Percentiles rank a stretch among this genome's conserved stretches.
Evolutionary conservation across 257 asterid species (phyloP).

Genomic region (Knoxia roxburghii): DNA sequence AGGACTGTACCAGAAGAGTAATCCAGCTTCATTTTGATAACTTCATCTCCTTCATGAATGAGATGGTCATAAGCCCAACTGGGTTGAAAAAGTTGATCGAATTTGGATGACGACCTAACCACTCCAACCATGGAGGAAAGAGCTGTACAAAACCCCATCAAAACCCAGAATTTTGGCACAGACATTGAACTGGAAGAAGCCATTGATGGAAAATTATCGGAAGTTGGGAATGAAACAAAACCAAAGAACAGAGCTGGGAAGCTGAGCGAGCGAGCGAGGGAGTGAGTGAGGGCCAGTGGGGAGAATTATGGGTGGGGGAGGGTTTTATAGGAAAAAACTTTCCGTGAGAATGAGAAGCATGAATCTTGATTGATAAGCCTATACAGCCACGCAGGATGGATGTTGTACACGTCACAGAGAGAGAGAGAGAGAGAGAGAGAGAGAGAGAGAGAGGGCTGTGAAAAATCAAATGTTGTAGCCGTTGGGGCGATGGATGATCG

Average conservation of each 20-base stretch:
- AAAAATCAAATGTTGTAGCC: constrained; percentile 32
- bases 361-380: too few relatives aligned
- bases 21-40: constrained; percentile 69
- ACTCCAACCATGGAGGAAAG: constrained; percentile 19
- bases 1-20: constrained; percentile 50
- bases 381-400: constrained; percentile 30
- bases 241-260: not conserved
- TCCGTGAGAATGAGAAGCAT: constrained; percentile 18
- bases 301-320: constrained; percentile 23
- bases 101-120: constrained; percentile 34
- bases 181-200: not conserved
- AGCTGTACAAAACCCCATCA: constrained; percentile 3
- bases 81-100: constrained; percentile 62
- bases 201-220: constrained; percentile 17
- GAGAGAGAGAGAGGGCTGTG: constrained; percentile 5
- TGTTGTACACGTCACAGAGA: constrained; percentile 14
- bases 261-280: not conserved
- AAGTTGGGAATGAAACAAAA: not conserved
- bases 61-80: constrained; percentile 74
- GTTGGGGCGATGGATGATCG: constrained; percentile 21
- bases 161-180: not conserved
- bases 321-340: constrained; percentile 35
- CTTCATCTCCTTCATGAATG: constrained; percentile 48
- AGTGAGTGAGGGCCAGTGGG: not conserved
- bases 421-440: too few relatives aligned